Evolutionary conservation across 257 asterid genomes (phyloP).

Genomic region (Cruciata laevipes): DNA sequence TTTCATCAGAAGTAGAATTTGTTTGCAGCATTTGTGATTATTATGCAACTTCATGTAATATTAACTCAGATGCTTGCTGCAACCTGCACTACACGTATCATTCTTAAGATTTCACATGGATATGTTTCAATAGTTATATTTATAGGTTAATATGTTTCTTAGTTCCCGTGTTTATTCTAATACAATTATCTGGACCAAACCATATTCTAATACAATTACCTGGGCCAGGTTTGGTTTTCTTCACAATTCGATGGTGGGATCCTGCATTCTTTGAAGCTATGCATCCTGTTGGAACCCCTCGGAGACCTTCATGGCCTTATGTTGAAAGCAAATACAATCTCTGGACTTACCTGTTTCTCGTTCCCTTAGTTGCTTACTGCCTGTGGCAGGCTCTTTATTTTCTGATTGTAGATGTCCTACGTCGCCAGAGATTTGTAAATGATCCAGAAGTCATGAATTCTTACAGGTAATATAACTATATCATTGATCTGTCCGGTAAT

Average conservation of each 20-base stretch:
- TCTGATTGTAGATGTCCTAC: conserved; percentile 83
- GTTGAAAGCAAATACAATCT: conserved; percentile 65
- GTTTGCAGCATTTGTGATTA: neutral
- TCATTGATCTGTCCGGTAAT: neutral
- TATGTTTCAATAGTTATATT: neutral
- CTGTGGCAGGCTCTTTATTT: conserved; percentile 88
- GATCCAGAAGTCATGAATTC: conserved; percentile 99
- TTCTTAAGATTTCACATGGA: neutral
- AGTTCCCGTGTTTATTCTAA: neutral
- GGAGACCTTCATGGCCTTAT: conserved; percentile 78
- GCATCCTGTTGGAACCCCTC: conserved; percentile 71
- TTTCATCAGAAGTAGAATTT: neutral
- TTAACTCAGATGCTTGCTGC: neutral
- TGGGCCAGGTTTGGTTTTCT: conserved; percentile 76
- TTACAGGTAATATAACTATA: conserved; percentile 50
- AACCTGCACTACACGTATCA: neutral
- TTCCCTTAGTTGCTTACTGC: conserved; percentile 69
- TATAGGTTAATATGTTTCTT: neutral
- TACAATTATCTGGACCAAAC: conserved; percentile 12
- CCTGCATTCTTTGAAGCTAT: conserved; percentile 74
- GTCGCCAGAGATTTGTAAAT: conserved; percentile 70
- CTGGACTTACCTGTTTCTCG: conserved; percentile 92
- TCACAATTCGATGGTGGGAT: conserved; percentile 99
- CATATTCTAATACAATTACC: neutral
- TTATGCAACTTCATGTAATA: neutral